A percentile compares a stretch with the other conserved stretches of the same genome.
Evolutionary conservation across 2,329 filamentous ascomycete species (phyloP).

Genomic region (Lasiodiplodia sp.): DNA sequence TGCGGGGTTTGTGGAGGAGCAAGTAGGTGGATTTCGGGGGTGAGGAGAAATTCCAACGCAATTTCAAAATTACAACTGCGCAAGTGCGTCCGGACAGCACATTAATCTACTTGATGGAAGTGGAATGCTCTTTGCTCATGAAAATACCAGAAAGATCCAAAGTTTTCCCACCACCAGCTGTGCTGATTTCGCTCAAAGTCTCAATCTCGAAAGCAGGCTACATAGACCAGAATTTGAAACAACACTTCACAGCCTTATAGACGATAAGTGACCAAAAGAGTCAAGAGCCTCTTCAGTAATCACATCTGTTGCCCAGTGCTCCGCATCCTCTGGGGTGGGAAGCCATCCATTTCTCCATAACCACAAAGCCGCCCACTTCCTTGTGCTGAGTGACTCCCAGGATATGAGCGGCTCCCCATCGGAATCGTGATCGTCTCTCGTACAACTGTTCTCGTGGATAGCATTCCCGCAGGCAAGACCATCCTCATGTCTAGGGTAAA

Average conservation of each 20-base stretch:
- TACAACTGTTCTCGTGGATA: neutral
- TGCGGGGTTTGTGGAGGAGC: neutral
- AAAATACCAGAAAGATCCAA: no score
- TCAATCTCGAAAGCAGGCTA: neutral
- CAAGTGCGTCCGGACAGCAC: no score
- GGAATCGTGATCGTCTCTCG: neutral
- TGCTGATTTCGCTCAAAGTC: neutral
- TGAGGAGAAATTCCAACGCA: no score
- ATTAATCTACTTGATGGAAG: no score
- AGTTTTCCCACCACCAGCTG: no score
- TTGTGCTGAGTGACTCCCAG: neutral
- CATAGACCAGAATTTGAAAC: neutral
- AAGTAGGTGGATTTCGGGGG: neutral
- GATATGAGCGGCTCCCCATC: fast-evolving
- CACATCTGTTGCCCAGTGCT: neutral
- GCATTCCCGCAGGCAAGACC: neutral
- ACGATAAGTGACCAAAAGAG: neutral
- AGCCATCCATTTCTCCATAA: neutral
- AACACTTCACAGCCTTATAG: neutral
- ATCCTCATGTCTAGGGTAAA: neutral
- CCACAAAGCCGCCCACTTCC: neutral
- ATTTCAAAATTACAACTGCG: no score
- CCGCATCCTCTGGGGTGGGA: neutral
- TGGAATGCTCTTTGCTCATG: no score
- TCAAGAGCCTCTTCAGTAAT: neutral